Evolutionary conservation across 805 yeast genomes (phyloP), one percentile per base, ranked within the genome.

Genomic region (Wickerhamiella alocasiicola): DNA sequence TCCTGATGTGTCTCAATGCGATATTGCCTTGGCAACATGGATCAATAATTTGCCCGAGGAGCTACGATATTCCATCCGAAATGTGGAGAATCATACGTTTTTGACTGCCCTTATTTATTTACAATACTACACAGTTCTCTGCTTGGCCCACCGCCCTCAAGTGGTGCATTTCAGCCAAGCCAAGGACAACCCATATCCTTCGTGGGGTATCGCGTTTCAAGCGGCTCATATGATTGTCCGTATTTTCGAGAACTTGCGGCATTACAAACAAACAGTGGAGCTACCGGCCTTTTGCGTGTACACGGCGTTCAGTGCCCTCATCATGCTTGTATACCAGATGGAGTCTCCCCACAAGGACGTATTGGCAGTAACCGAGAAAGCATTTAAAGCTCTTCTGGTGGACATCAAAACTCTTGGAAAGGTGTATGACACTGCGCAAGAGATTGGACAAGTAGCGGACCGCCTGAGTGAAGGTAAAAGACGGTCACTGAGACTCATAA

Each of bases 141-240:
- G 79, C 49, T 62, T 79, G 48, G 71, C 78, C 21, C 91, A 81
- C 53, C 67, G 85, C 42, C 74, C 83, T 5, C 78, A 78, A 51
- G 71, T 49, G 54, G 48, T 55, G 55, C 47, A 55, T 36, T 42
- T 52, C 42, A 31, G 50, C 32, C 46, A 33, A 21, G 39, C 31
- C 16, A 23, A 25, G 20, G 41, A 37, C 12, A 34, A 35, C 17
- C 59, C 66, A 2, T 76, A 74, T 54, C 82, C 83, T 5, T 72
- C 80, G n/a, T 75, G 82, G 78, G 82, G 85, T 7, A 78, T 80
- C 43, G 80, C 84, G 2, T 80, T 79, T 64, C 83, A 78, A 56
- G 81, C 87, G 1, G 84, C 91, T 1, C 72, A 81, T 51, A 75
- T 78, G 74, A 74, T 81, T 46, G 70, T 81, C 4, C 65, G 71